These are phyloP conservation scores for Yamadazyma jaroonii DNA, from an alignment of 1,139 yeast species.

Conservation along the genomic window DNA sequence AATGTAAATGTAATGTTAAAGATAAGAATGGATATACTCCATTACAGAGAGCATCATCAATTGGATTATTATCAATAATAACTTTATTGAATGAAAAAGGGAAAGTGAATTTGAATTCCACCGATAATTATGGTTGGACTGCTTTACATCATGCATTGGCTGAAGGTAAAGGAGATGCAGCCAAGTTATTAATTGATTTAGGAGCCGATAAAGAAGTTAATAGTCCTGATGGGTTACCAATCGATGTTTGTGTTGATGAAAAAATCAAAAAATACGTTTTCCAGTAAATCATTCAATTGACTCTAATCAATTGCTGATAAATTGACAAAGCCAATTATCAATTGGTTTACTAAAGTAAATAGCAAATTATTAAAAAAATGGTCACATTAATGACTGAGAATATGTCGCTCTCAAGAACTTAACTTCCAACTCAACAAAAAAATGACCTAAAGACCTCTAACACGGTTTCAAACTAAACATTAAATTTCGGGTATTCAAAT, in stretches of 20 bases:
- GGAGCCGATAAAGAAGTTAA: constrained; percentile 63
- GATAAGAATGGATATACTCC: constrained; percentile 69
- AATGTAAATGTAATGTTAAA: constrained; percentile 61
- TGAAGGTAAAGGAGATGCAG: constrained; percentile 86
- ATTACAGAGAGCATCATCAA: constrained; percentile 80
- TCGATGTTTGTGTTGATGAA: constrained; percentile 16
- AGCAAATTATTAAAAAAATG: too few relatives aligned
- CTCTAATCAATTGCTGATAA: too few relatives aligned
- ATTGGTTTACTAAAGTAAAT: too few relatives aligned
- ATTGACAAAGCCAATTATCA: too few relatives aligned
- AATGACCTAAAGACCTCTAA: too few relatives aligned
- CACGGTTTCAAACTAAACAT: too few relatives aligned
- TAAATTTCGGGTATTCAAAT: too few relatives aligned
- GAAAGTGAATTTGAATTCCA: constrained; percentile 63
- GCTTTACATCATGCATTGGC: constrained; percentile 88
- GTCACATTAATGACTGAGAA: too few relatives aligned
- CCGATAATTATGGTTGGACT: constrained; percentile 78
- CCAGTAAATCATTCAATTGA: too few relatives aligned
- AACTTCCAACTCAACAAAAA: too few relatives aligned
- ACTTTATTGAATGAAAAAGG: constrained; percentile 47
- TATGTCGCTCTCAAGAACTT: too few relatives aligned
- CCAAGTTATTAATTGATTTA: constrained; percentile 52
- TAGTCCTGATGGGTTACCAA: constrained; percentile 56
- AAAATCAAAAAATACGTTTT: constrained; percentile 13
- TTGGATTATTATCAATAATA: constrained; percentile 61